Base-by-base conservation (phyloP, 164 flowering plant genomes). In the Euptelea pleiosperma region DNA sequence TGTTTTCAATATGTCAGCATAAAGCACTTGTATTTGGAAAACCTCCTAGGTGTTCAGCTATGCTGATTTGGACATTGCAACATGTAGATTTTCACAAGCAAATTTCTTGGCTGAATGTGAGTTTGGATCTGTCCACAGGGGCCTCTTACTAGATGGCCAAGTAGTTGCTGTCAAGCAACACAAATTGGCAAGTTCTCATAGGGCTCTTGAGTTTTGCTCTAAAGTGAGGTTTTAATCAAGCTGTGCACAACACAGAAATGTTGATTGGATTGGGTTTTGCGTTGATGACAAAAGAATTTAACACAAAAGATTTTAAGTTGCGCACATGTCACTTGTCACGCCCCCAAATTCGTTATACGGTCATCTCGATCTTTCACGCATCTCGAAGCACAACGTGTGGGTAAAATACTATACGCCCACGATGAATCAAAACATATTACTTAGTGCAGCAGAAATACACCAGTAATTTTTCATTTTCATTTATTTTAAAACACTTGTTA, bases 71-170 rank as follows among this genome's bases (percentile, higher is more conserved):
- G 90, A 84, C 62, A 70, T 62, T 50, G 97, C 97, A n/a, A 92
- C 98, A 1, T 70, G 73, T 66, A 85, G 92, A 42, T 92, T 92
- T 77, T 81, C 96, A 6, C 67, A 70, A 45, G 74, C 60, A 58
- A 89, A 87, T 76, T 92, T 92, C 70, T 73, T 92, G 74, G 97
- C 98, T 11, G 97, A 90, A 82, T 97, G 98, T 68, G 98, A 97
- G 28, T 93, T 78, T 81, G 98, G 98, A 28, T 86, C 90, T 40
- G 98, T 93, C 36, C 82, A 93, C 53, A 75, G 89, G 50, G 98
- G 97, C 29, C 73, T 79, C 33, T 71, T 93, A 63, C 74, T 75
- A 49, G 86, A 86, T 76, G 97, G 96, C 14, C 91, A 77, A 68
- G 82, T 87, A 3, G 59, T 93, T 64, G 98, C 98, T 11, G 97